These are phyloP conservation scores for Talaromyces sp. DNA, from an alignment of 2,329 filamentous ascomycete species.

Conservation along the genomic window DNA sequence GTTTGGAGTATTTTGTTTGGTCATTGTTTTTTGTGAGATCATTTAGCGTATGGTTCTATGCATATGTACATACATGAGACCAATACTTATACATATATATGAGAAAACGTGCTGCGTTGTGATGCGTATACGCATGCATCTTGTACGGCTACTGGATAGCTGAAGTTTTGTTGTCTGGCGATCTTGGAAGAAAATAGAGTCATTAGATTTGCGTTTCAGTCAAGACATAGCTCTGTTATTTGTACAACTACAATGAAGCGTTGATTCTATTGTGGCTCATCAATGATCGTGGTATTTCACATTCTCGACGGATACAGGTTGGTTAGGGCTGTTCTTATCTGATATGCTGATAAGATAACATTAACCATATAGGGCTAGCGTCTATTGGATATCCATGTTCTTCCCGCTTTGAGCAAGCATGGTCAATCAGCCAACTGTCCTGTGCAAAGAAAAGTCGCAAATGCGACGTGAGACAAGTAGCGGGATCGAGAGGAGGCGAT, in stretches of 20 bases:
- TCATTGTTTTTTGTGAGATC: not conserved
- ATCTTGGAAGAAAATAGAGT: not conserved
- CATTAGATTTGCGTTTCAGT: not conserved
- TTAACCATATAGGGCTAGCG: conserved; percentile 4
- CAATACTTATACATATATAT: not conserved
- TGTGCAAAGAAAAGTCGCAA: not conserved
- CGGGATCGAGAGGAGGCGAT: not conserved
- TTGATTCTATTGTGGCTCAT: not conserved
- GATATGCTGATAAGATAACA: not conserved
- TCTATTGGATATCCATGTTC: not conserved
- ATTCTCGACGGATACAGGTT: not conserved
- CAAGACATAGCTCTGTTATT: not conserved
- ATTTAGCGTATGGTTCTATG: conserved; percentile 1
- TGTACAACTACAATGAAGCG: not conserved
- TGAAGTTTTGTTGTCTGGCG: not conserved
- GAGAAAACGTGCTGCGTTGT: not conserved
- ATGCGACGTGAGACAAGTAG: not conserved
- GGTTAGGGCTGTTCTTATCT: not conserved
- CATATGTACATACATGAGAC: conserved; percentile 15
- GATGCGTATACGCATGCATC: conserved; percentile 10
- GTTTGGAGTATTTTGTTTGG: not conserved
- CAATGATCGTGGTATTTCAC: not conserved
- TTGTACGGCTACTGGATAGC: conserved; percentile 15
- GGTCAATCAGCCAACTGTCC: not conserved
- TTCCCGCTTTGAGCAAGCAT: not conserved